Conservation (phyloP, 2,329 filamentous ascomycete species). For the Davidsoniella virescens region DNA sequence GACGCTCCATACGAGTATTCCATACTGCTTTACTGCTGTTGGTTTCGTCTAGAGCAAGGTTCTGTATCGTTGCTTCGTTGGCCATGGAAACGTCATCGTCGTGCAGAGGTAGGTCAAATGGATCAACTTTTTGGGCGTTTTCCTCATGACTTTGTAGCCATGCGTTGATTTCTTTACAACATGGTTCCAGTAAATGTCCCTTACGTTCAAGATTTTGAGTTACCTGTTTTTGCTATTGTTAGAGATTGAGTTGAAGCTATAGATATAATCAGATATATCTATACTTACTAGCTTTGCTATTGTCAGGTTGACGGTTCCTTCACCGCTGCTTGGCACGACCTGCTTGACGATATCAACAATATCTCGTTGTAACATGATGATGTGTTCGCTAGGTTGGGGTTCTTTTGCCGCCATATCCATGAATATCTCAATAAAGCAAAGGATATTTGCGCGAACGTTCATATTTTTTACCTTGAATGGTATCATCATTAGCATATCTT, state of each 20-base stretch:
- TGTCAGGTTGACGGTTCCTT: conserved; percentile 83
- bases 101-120: conserved; percentile 1
- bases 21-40: background rate
- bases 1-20: conserved; percentile 46
- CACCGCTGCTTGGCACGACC: conserved; percentile 73
- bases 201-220: conserved; percentile 55
- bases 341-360: conserved; percentile 83
- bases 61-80: too few relatives aligned
- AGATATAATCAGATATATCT: background rate
- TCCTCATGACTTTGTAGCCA: conserved; percentile 66
- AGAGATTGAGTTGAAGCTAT: conserved; percentile 3
- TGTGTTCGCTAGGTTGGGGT: conserved; percentile 55
- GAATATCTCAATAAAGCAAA: conserved; percentile 96
- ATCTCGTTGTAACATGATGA: conserved; percentile 88
- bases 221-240: conserved; percentile 29
- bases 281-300: conserved; percentile 61
- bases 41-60: background rate
- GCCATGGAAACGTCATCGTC: too few relatives aligned
- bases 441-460: conserved; percentile 95
- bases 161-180: conserved; percentile 65
- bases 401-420: conserved; percentile 71
- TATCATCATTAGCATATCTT: too few relatives aligned
- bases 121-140: conserved; percentile 18
- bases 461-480: conserved; percentile 53
- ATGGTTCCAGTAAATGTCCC: conserved; percentile 55